A percentile compares a stretch with the other conserved stretches of the same genome.
These are phyloP conservation scores for Apiotrichum brassicae DNA, from an alignment of 1,284 basidiomycete genomes.

Conservation along the genomic window DNA sequence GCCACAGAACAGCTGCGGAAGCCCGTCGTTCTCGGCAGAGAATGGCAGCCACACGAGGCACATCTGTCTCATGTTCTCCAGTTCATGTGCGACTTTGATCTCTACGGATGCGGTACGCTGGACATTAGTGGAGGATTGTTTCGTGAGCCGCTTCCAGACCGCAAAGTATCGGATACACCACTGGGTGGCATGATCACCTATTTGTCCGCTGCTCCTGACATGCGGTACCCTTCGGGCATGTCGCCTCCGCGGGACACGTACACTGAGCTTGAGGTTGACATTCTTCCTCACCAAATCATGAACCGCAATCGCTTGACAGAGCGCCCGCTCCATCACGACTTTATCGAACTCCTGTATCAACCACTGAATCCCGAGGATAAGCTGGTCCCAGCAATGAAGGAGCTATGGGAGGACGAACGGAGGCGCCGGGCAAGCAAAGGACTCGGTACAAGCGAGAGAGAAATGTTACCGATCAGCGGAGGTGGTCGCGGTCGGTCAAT, in stretches of 20 bases:
- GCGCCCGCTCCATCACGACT: slow-evolving; percentile 67
- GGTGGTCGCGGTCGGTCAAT: slow-evolving; percentile 39
- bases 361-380: slow-evolving; percentile 58
- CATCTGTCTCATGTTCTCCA: slow-evolving; percentile 85
- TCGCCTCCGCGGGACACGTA: slow-evolving; percentile 61
- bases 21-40: slow-evolving; percentile 69
- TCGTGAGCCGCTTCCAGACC: slow-evolving; percentile 49
- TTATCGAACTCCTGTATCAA: slow-evolving; percentile 57
- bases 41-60: slow-evolving; percentile 76
- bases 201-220: slow-evolving; percentile 27
- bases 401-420: slow-evolving; percentile 92
- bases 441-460: slow-evolving; percentile 25
- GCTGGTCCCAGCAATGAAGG: slow-evolving; percentile 77
- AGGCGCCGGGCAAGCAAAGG: slow-evolving; percentile 61
- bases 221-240: slow-evolving; percentile 40
- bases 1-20: slow-evolving; percentile 69
- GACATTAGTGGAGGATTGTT: slow-evolving; percentile 55
- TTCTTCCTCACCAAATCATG: slow-evolving; percentile 71
- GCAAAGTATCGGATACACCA: neutral
- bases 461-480: slow-evolving; percentile 42
- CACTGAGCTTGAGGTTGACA: slow-evolving; percentile 77
- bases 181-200: slow-evolving; percentile 16
- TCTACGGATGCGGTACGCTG: slow-evolving; percentile 90
- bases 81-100: slow-evolving; percentile 91
- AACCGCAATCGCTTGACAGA: slow-evolving; percentile 66